Percentiles rank a stretch among this genome's conserved stretches.
phyloP scores from a whole-genome alignment of 192 early-diverging fungal species.

The Kappamyces sp. region DNA sequence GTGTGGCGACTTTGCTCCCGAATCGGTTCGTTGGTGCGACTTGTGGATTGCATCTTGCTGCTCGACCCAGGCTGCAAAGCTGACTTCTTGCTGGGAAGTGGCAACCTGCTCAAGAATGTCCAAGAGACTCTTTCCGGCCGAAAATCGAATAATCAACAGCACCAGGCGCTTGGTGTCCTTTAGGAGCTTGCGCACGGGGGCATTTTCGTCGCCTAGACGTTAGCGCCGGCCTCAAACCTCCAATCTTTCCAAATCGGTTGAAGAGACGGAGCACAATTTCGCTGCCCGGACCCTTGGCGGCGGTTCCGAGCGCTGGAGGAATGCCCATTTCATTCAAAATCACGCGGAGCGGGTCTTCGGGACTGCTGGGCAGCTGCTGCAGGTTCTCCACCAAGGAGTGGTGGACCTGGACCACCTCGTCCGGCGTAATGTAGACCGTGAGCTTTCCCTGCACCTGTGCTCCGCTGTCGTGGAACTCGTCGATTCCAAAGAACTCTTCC shows the following conservation, averaged over 20 bases:
- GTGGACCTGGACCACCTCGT: constrained; percentile 90
- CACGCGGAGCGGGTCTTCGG: constrained; percentile 37
- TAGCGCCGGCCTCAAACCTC: constrained; percentile 15
- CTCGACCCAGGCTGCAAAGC: constrained; percentile 23
- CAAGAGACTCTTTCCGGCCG: constrained; percentile 72
- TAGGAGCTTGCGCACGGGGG: constrained; percentile 58
- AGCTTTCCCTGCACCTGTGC: constrained; percentile 66
- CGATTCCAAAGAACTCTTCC: constrained; percentile 85
- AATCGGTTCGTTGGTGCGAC: constrained; percentile 3
- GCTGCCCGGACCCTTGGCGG: constrained; percentile 25
- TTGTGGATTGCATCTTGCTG: constrained; percentile 20
- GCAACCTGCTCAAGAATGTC: constrained; percentile 77
- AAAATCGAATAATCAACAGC: constrained; percentile 77
- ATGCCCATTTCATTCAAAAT: constrained; percentile 42
- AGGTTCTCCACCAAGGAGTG: constrained; percentile 72
- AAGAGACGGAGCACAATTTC: constrained; percentile 63
- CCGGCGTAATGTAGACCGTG: constrained; percentile 80
- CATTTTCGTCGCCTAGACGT: constrained; percentile 37
- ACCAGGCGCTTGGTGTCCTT: constrained; percentile 87
- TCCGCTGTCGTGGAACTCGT: constrained; percentile 75
- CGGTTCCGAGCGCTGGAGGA: constrained; percentile 24
- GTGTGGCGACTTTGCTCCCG: neutral
- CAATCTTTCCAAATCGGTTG: constrained; percentile 60
- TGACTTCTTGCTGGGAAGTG: constrained; percentile 66
- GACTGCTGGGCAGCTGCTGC: constrained; percentile 4